These are phyloP conservation scores for Penicillium frequentans DNA, from an alignment of 2,329 filamentous ascomycete species.

Conservation along the genomic window DNA sequence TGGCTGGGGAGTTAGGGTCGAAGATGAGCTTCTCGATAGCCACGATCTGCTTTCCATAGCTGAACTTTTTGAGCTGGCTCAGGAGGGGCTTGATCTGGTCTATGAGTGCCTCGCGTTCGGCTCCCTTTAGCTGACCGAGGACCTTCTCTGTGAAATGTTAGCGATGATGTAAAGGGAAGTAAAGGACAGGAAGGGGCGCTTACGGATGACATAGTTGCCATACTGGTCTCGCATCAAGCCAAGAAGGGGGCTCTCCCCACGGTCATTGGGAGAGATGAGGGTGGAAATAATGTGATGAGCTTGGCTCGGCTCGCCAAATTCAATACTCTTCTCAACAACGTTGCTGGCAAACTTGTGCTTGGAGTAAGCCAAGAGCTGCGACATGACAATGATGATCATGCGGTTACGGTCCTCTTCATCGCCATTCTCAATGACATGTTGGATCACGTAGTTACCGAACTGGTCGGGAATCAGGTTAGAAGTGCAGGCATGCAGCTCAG, in stretches of 20 bases:
- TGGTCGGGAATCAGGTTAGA: constrained; percentile 76
- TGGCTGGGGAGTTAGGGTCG: constrained; percentile 28
- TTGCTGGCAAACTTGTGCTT: constrained; percentile 98
- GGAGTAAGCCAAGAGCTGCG: constrained; percentile 71
- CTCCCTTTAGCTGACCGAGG: constrained; percentile 61
- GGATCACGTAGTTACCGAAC: constrained; percentile 94
- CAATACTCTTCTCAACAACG: constrained; percentile 90
- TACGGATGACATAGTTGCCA: constrained; percentile 96
- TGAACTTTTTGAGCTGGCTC: constrained; percentile 61
- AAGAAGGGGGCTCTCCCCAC: constrained; percentile 70
- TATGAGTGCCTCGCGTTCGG: constrained; percentile 60
- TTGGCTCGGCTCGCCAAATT: constrained; percentile 68
- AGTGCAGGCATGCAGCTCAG: constrained; percentile 74
- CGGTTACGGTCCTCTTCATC: constrained; percentile 68
- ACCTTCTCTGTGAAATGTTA: constrained; percentile 68
- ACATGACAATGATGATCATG: constrained; percentile 73
- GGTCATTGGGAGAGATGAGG: constrained; percentile 60
- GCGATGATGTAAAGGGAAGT: constrained; percentile 15
- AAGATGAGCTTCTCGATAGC: constrained; percentile 61
- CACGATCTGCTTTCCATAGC: constrained; percentile 65
- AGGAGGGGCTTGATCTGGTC: constrained; percentile 66
- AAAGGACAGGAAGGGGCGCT: constrained; percentile 45
- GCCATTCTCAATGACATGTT: constrained; percentile 84
- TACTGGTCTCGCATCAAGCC: constrained; percentile 85
- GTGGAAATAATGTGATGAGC: constrained; percentile 66